A percentile compares a stretch with the other conserved stretches of the same genome.
Evolutionary conservation across 1,139 yeast species (phyloP).

Genomic region (Debaryomyces psychrophilus): DNA sequence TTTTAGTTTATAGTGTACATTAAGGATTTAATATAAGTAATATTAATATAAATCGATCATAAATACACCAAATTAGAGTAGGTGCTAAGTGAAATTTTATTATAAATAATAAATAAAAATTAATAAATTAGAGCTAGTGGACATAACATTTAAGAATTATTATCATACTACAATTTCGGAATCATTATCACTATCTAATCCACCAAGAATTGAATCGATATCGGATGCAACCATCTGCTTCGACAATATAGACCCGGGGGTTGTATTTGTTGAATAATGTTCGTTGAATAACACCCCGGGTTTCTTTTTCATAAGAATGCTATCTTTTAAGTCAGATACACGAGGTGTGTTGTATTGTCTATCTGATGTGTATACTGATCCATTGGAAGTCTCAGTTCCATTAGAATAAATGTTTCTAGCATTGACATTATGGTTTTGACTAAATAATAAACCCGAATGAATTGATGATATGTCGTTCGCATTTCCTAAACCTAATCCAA

Average conservation of each 20-base stretch:
- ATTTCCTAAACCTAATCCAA: conserved; percentile 48
- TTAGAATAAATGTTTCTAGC: conserved; percentile 9
- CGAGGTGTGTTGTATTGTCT: conserved; percentile 33
- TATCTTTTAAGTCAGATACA: conserved; percentile 51
- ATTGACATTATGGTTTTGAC: conserved; percentile 6
- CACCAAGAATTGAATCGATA: conserved; percentile 40
- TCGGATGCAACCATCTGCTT: conserved; percentile 39
- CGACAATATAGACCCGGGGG: conserved; percentile 36
- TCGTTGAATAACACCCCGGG: conserved; percentile 13
- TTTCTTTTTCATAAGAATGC: conserved; percentile 22
- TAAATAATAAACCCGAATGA: conserved; percentile 36
- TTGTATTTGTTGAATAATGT: conserved; percentile 15
- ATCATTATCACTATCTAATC: conserved; percentile 43
- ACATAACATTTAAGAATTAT: neutral
- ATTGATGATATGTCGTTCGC: conserved; percentile 47
- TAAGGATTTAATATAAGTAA: conserved; percentile 10
- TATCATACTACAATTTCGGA: conserved; percentile 2
- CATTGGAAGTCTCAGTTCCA: conserved; percentile 21
- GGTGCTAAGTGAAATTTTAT: neutral
- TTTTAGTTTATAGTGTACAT: conserved; percentile 13
- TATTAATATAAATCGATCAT: neutral
- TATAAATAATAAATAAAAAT: neutral
- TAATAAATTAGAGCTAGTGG: neutral
- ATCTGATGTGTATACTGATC: conserved; percentile 27
- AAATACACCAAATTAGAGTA: neutral